phyloP scores from a whole-genome alignment of 75 land plant genomes.

The Selaginella moellendorffii region DNA sequence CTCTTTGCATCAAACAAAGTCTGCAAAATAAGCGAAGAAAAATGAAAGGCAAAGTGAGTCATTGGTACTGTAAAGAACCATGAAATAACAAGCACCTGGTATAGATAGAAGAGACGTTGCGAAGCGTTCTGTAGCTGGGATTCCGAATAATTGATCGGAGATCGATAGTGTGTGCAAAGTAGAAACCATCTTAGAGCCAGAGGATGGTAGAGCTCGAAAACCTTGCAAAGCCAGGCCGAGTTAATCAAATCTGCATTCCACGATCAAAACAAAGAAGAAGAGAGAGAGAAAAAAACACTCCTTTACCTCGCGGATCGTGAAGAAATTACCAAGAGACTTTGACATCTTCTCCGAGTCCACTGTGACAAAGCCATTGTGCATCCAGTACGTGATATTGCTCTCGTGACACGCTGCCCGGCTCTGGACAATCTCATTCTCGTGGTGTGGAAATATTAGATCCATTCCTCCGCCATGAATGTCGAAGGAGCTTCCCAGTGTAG shows the following conservation, averaged over 20 bases:
- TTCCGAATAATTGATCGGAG: slow-evolving; percentile 66
- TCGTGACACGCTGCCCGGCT: slow-evolving; percentile 81
- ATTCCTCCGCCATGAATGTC: slow-evolving; percentile 98
- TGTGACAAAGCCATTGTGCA: slow-evolving; percentile 96
- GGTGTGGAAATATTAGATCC: slow-evolving; percentile 93
- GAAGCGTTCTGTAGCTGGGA: slow-evolving; percentile 65
- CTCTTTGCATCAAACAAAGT: slow-evolving; percentile 19
- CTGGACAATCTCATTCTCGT: slow-evolving; percentile 97
- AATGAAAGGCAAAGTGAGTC: neutral
- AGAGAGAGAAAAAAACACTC: neutral
- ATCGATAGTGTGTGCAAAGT: slow-evolving; percentile 66
- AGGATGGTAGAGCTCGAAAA: slow-evolving; percentile 72
- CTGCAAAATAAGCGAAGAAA: slow-evolving; percentile 20
- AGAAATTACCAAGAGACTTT: slow-evolving; percentile 87
- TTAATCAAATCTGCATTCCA: neutral
- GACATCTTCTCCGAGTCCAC: slow-evolving; percentile 87
- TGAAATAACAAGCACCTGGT: slow-evolving; percentile 35
- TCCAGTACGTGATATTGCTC: slow-evolving; percentile 63
- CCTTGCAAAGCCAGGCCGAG: slow-evolving; percentile 31
- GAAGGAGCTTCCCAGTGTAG: slow-evolving; percentile 51
- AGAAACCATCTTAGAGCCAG: slow-evolving; percentile 81
- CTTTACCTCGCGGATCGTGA: slow-evolving; percentile 88
- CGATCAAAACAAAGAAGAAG: neutral
- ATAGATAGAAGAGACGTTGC: slow-evolving; percentile 71
- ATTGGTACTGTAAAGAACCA: neutral